Evolutionary conservation across 2,329 filamentous ascomycete species (phyloP).

Genomic region (Sclerotinia subarctica): DNA sequence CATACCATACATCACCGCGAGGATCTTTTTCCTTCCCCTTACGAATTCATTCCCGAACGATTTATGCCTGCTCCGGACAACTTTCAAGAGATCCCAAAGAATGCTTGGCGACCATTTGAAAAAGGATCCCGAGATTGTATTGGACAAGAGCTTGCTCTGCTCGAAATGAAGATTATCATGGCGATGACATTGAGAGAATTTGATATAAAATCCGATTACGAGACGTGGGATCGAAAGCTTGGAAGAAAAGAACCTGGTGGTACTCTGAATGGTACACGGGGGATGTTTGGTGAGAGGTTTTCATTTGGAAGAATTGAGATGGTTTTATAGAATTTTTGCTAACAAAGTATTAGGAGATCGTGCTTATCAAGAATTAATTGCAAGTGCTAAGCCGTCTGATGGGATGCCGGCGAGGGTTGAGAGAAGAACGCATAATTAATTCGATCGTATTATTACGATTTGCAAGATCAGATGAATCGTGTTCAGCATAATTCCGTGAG

Average conservation of each 20-base stretch:
- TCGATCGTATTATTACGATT: not conserved
- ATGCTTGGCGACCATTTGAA: slow-evolving; percentile 55
- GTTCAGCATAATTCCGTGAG: not conserved
- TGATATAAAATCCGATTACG: slow-evolving; percentile 13
- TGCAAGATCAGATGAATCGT: not conserved
- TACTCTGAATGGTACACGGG: slow-evolving; percentile 24
- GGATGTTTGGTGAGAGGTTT: slow-evolving; percentile 22
- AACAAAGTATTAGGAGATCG: slow-evolving; percentile 14
- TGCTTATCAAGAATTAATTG: slow-evolving; percentile 26
- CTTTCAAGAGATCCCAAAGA: slow-evolving; percentile 32
- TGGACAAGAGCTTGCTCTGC: slow-evolving; percentile 53
- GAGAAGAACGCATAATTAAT: slow-evolving; percentile 16
- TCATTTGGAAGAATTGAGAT: not conserved
- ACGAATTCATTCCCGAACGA: slow-evolving; percentile 49
- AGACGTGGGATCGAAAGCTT: slow-evolving; percentile 27
- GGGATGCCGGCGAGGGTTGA: slow-evolving; percentile 24
- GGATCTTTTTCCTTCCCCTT: slow-evolving; percentile 43
- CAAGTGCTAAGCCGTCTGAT: slow-evolving; percentile 29
- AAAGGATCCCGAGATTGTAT: slow-evolving; percentile 55
- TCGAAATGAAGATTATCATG: slow-evolving; percentile 48
- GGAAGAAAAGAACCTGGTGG: slow-evolving; percentile 25
- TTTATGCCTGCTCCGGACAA: slow-evolving; percentile 41
- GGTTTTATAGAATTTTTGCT: not conserved
- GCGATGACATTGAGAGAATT: slow-evolving; percentile 38
- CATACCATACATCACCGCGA: slow-evolving; percentile 36